Evolutionary conservation across 2,329 filamentous ascomycete genomes (phyloP).

Genomic region (Hortaea sp.): DNA sequence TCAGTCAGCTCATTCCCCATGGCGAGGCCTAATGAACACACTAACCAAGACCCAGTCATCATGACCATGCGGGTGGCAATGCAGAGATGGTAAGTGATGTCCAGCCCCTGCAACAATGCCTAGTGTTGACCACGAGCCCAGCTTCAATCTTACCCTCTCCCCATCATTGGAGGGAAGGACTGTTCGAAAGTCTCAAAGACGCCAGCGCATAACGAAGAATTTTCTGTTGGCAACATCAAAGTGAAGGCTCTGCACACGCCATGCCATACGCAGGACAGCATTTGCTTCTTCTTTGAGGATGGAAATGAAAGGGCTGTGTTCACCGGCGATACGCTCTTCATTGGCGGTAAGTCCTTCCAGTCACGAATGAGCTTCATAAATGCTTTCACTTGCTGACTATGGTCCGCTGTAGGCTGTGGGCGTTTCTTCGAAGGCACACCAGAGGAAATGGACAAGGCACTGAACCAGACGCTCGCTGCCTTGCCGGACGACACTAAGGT

Average conservation of each 20-base stretch:
- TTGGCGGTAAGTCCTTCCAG: conserved; percentile 53
- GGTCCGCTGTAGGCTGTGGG: conserved; percentile 60
- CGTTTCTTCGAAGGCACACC: conserved; percentile 91
- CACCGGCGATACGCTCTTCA: conserved; percentile 93
- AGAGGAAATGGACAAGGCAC: conserved; percentile 81
- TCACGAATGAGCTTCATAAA: not conserved
- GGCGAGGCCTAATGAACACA: not conserved
- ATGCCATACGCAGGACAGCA: conserved; percentile 96
- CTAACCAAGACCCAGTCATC: conserved; percentile 52
- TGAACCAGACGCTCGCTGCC: conserved; percentile 73
- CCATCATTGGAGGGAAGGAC: conserved; percentile 79
- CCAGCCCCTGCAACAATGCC: too few species aligned
- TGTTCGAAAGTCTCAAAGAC: conserved; percentile 72
- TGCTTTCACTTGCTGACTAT: not conserved
- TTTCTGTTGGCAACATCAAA: conserved; percentile 73
- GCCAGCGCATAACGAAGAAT: conserved; percentile 63
- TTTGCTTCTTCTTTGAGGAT: conserved; percentile 89
- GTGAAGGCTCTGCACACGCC: conserved; percentile 89
- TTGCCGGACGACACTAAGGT: conserved; percentile 87
- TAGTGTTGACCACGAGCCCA: conserved; percentile 17
- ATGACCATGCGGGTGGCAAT: conserved; percentile 92
- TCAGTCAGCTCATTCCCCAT: conserved; percentile 55
- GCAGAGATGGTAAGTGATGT: conserved; percentile 53
- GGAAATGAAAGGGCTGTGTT: conserved; percentile 70
- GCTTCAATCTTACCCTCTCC: conserved; percentile 53